Conservation (phyloP, 75 land plant genomes). For the Pinus taeda region DNA sequence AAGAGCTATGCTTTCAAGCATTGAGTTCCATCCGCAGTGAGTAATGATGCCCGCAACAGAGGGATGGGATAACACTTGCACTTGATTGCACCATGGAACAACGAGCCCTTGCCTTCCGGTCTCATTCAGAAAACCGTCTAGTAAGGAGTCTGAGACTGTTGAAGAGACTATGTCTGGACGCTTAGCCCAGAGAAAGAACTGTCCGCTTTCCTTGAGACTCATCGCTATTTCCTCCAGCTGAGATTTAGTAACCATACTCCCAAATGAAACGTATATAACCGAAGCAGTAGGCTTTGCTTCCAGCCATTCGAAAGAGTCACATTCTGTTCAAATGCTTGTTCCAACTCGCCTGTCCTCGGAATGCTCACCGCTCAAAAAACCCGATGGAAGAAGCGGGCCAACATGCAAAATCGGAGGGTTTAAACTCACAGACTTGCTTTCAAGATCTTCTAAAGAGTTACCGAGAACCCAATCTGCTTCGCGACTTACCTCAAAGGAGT, state of each 20-base stretch:
- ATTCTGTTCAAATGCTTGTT: background rate
- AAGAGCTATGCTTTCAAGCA: too few relatives aligned
- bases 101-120: too few relatives aligned
- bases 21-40: too few relatives aligned
- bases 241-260: constrained; percentile 8
- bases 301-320: constrained; percentile 5
- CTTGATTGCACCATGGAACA: too few relatives aligned
- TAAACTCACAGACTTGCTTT: background rate
- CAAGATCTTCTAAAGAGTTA: background rate
- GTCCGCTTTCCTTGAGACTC: background rate
- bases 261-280: constrained; percentile 21
- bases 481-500: background rate
- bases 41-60: too few relatives aligned
- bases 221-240: constrained; percentile 11
- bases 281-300: background rate
- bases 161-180: too few relatives aligned
- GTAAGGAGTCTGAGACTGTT: too few relatives aligned
- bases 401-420: background rate
- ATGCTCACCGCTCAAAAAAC: background rate
- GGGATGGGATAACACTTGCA: too few relatives aligned
- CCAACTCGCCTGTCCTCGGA: background rate
- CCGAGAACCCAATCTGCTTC: background rate
- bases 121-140: too few relatives aligned
- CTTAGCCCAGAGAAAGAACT: background rate
- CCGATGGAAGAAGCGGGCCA: background rate